Base-by-base conservation (phyloP, 768 basidiomycete genomes). In the Mycena rebaudengoi region DNA sequence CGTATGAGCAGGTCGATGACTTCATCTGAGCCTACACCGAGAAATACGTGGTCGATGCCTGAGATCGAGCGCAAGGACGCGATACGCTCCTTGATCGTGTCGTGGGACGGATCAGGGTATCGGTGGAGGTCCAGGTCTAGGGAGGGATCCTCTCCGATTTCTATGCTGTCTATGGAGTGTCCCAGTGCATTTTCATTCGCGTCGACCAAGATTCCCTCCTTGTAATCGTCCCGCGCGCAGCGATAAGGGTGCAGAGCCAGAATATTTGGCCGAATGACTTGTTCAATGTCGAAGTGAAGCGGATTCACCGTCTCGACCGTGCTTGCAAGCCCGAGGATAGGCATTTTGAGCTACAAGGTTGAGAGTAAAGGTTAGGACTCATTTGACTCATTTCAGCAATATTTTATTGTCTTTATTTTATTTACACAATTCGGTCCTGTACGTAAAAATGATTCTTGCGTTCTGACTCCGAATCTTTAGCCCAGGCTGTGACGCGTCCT, bases 151-250 rank as follows among this genome's bases (percentile, higher is more conserved):
- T 60, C 33, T 28, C 37, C 56, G 64, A 35, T n/a, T 30, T 71
- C 65, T 16, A 78, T 44, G n/a, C 73, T 66, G 25, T 83, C 78
- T 35, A 98, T 91, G 2, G 93, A 90, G 73, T 94, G 93, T 0
- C 98, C 97, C 33, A 96, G 83, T 0, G 97, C 87, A 74, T 99
- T 99, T 81, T 99, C 98, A 78, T 99, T 99, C 14, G 98, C 98
- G 69, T 99, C 98, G 21, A 99, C 87, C 26, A 99, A 87, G 70
- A 98, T 90, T 23, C 96, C 96, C 3, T 87, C 80, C 48, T 89
- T 88, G 79, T 98, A 99, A 79, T 99, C 97, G 71, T 99, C 97
- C 46, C 98, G 84, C 1, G 98, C 98, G 70, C 96, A 98, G 29
- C 96, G 89, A 77, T 99, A 99, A 0, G 98, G 98, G 48, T 90